Conservation (phyloP, 352 stramenopile genomes). For the Bremia lactucae region DNA sequence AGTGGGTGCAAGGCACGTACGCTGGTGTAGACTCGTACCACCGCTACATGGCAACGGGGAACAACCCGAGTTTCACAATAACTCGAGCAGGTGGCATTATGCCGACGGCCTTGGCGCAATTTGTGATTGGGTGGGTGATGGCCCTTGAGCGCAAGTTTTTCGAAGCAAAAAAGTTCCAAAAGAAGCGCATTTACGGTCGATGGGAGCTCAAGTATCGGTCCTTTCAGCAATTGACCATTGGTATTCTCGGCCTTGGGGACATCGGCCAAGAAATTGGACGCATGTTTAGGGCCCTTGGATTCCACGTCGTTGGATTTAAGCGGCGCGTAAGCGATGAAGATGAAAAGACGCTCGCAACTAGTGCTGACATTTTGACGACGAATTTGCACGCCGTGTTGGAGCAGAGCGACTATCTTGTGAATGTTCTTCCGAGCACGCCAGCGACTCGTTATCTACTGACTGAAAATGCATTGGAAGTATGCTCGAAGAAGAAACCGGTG, state of each 20-base stretch:
- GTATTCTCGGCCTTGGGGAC: constrained; percentile 48
- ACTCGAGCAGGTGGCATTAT: constrained; percentile 46
- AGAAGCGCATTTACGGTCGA: constrained; percentile 23
- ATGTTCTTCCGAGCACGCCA: constrained; percentile 67
- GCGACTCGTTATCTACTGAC: constrained; percentile 62
- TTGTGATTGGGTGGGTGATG: constrained; percentile 35
- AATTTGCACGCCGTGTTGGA: constrained; percentile 35
- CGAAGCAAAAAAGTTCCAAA: constrained; percentile 23
- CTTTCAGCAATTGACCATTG: constrained; percentile 34
- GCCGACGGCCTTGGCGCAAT: constrained; percentile 36
- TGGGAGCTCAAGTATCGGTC: constrained; percentile 29
- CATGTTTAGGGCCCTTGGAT: constrained; percentile 38
- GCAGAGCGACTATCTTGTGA: constrained; percentile 72
- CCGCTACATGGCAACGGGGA: constrained; percentile 14
- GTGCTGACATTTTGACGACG: constrained; percentile 31
- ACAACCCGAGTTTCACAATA: constrained; percentile 24
- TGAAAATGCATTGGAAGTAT: constrained; percentile 32
- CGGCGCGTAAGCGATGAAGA: constrained; percentile 25
- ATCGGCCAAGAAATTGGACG: constrained; percentile 50
- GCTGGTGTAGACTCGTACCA: constrained; percentile 40
- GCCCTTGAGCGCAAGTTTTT: constrained; percentile 37
- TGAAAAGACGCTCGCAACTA: constrained; percentile 6
- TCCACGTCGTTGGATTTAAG: constrained; percentile 61
- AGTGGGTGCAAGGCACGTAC: constrained; percentile 47
- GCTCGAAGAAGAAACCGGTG: constrained; percentile 41